A percentile compares a stretch with the other conserved stretches of the same genome.
These are phyloP conservation scores for Sordariomycetes sp. DNA, from an alignment of 2,329 filamentous ascomycete genomes.

Conservation along the genomic window DNA sequence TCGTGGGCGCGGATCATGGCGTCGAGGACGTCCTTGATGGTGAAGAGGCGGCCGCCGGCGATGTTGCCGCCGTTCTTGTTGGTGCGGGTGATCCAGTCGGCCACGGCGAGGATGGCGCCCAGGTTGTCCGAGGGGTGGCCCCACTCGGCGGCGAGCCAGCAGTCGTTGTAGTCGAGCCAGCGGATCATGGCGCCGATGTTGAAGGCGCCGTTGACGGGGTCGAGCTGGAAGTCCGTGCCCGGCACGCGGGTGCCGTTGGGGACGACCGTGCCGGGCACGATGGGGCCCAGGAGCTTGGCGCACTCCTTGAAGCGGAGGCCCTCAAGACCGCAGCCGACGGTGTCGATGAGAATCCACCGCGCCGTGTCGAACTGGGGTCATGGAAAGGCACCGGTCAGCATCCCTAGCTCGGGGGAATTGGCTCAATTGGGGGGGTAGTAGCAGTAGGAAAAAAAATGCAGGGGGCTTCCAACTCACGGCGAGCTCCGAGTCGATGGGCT, in stretches of 20 bases:
- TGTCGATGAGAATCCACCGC: conserved; percentile 93
- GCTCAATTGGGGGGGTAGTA: conserved; percentile 6
- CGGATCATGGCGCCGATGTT: conserved; percentile 98
- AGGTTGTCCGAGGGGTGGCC: conserved; percentile 97
- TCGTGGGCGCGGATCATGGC: conserved; percentile 99
- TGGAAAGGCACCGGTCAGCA: neutral
- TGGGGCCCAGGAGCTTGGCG: conserved; percentile 84
- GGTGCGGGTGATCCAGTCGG: conserved; percentile 95
- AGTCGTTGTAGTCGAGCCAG: conserved; percentile 99
- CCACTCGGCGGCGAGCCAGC: conserved; percentile 98
- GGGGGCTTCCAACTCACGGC: conserved; percentile 56
- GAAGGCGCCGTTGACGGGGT: conserved; percentile 92
- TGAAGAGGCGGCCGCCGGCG: conserved; percentile 80
- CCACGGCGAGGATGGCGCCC: conserved; percentile 89
- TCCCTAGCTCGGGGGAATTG: neutral
- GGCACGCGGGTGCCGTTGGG: conserved; percentile 87
- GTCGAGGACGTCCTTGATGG: conserved; percentile 83
- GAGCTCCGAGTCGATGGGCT: conserved; percentile 80
- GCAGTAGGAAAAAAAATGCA: neutral
- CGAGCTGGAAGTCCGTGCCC: conserved; percentile 86
- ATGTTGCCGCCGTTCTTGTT: conserved; percentile 67
- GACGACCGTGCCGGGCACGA: conserved; percentile 81
- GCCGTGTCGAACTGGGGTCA: conserved; percentile 74
- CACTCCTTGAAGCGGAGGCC: conserved; percentile 93
- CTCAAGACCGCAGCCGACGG: conserved; percentile 91